Conservation (phyloP, 2,329 filamentous ascomycete species). For the Calycina herbarum region DNA sequence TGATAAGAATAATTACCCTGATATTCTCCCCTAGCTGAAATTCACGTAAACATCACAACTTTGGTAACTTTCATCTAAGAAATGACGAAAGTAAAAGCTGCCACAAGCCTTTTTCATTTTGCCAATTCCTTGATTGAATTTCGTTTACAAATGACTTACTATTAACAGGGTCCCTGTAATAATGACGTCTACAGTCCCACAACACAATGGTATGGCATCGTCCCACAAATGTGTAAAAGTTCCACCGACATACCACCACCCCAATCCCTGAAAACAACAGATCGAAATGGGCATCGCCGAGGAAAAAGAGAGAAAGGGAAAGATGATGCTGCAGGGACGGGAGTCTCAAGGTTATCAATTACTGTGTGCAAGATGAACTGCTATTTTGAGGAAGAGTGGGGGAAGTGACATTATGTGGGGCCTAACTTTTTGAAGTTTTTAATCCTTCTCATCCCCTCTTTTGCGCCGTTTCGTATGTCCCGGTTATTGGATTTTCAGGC, state of each 20-base stretch:
- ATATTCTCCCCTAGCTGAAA: not conserved
- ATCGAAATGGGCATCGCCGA: not conserved
- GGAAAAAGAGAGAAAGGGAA: not conserved
- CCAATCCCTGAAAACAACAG: not conserved
- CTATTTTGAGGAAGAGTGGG: not conserved
- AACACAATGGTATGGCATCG: not conserved
- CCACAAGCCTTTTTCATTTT: too few relatives aligned
- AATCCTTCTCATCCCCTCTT: not conserved
- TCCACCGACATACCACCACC: slow-evolving; percentile 4
- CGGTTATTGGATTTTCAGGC: not conserved
- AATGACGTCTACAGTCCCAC: not conserved
- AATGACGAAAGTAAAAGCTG: not conserved
- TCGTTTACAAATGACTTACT: not conserved
- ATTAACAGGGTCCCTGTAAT: not conserved
- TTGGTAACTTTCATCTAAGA: not conserved
- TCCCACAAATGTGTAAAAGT: not conserved
- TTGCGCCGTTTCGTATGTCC: not conserved
- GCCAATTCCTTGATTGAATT: not conserved
- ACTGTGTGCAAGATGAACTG: not conserved
- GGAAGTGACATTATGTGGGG: not conserved
- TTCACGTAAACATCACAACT: not conserved
- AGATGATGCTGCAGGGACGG: not conserved
- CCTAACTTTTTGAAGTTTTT: not conserved
- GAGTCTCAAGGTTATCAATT: not conserved
- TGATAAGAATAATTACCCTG: not conserved